Base-by-base conservation (phyloP, 306 rosid species). In the Dalbergia cochinchinensis region DNA sequence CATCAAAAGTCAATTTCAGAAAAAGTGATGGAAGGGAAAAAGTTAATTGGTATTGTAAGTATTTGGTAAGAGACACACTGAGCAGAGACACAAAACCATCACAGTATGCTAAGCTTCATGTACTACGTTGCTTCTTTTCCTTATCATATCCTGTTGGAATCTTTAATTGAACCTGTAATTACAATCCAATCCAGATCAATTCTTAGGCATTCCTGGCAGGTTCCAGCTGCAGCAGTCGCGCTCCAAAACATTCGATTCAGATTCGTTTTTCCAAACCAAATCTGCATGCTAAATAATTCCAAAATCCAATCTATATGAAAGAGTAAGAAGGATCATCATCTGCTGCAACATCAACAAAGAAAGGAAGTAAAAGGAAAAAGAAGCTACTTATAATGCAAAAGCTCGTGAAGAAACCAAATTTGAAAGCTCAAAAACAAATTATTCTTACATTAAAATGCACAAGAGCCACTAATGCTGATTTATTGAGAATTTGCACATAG, bases 231-330 rank as follows among this genome's bases (percentile, higher is more conserved):
- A 60, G 59, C 47, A 44, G 45, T 45, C 34, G 54, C 53, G 39
- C 45, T 33, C 62, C 53, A 33, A 60, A 60, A 59, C 48, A 39
- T 42, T 3, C n/a, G 14, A 26, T 58, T 11, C 37, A 55, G 19
- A 18, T 60, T 60, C 16, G 47, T 6, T 60, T 26, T 15, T 44
- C 83, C 54, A 60, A 57, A 78, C 54, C 50, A 47, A 45, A 60
- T 20, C 15, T 13, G 65, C 42, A 34, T 19, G 65, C 19, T 62
- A 61, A 20, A 37, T 19, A 34, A 22, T 71, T 47, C 73, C 65
- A 51, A 51, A 66, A 79, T 63, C 71, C 45, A 35, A 75, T 62
- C 34, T 62, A 62, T 47, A 71, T 35, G 55, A 61, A 61, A 50
- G 60, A 7, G 8, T 8, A 50, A 31, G 42, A 78, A 69, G 54